Evolutionary conservation across 1,284 basidiomycete species (phyloP).

Genomic region (Pseudozyma hubeiensis): DNA sequence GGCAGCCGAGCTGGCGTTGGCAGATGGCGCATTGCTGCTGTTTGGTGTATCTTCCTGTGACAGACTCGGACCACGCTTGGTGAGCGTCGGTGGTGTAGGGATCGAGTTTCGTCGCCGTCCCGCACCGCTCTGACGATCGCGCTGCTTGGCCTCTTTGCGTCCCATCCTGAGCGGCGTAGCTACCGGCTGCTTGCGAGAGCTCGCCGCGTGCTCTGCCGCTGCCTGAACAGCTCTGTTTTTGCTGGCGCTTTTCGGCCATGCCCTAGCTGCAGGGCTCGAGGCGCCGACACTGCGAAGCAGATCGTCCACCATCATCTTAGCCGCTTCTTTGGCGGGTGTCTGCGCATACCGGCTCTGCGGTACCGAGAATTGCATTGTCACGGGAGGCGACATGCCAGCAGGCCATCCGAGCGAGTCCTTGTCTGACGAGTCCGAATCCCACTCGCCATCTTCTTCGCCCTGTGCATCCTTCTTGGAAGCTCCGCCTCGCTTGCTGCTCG

Average conservation of each 20-base stretch:
- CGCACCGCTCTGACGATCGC: constrained; percentile 17
- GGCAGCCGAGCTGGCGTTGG: constrained; percentile 48
- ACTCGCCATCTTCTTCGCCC: constrained; percentile 54
- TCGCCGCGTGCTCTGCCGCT: constrained; percentile 8
- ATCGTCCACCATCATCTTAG: constrained; percentile 64
- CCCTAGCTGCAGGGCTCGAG: constrained; percentile 37
- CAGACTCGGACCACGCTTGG: constrained; percentile 42
- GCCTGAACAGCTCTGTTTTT: constrained; percentile 9
- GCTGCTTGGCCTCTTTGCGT: constrained; percentile 40
- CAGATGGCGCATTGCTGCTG: constrained; percentile 24
- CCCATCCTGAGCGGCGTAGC: constrained; percentile 52
- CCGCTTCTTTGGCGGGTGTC: constrained; percentile 70
- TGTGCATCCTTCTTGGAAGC: constrained; percentile 47
- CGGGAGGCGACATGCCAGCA: constrained; percentile 84
- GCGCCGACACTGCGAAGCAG: constrained; percentile 62
- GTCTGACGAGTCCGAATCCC: constrained; percentile 58
- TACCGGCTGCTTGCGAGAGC: constrained; percentile 47
- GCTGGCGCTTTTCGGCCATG: constrained; percentile 43
- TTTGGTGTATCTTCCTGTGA: constrained; percentile 23
- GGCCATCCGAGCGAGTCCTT: constrained; percentile 72
- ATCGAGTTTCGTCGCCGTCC: constrained; percentile 56
- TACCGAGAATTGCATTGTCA: constrained; percentile 84
- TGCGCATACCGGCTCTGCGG: constrained; percentile 76
- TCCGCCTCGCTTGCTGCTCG: constrained; percentile 71
- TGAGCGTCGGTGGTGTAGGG: constrained; percentile 65